Evolutionary conservation across 345 rosid genomes (phyloP).

Genomic region (Eucalyptus curtisii): DNA sequence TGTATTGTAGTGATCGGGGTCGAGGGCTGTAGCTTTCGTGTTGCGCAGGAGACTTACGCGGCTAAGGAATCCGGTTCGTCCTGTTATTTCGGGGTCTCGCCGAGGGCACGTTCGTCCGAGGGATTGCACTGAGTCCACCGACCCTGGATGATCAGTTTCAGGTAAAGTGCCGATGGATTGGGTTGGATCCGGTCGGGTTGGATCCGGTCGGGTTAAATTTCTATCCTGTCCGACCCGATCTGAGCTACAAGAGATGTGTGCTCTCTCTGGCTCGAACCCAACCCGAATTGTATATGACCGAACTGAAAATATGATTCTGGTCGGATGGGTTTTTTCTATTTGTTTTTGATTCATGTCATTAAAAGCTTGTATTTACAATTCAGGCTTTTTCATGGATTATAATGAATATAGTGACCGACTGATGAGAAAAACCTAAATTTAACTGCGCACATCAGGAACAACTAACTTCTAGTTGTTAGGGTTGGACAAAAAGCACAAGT

Average conservation of each 20-base stretch:
- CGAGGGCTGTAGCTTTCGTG: background rate
- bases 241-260: background rate
- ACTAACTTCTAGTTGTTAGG: too few species aligned
- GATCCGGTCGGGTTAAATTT: too few species aligned
- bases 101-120: background rate
- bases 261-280: background rate
- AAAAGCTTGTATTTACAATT: background rate
- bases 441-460: rapidly evolving
- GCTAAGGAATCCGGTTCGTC: background rate
- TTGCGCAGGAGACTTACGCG: background rate
- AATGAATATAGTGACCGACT: rapidly evolving
- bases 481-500: too few species aligned
- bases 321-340: rapidly evolving
- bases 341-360: too few species aligned
- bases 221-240: background rate
- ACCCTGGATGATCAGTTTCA: too few species aligned
- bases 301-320: rapidly evolving
- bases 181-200: too few species aligned
- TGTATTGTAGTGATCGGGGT: background rate
- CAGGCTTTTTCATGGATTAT: background rate
- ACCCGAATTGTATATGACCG: background rate
- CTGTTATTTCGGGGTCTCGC: background rate
- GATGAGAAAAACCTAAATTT: too few species aligned
- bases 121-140: background rate
- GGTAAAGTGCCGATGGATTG: too few species aligned